A percentile compares a stretch with the other conserved stretches of the same genome.
phyloP scores from a whole-genome alignment of 2,329 filamentous ascomycete species.

The Phyllosticta citrichinensis region DNA sequence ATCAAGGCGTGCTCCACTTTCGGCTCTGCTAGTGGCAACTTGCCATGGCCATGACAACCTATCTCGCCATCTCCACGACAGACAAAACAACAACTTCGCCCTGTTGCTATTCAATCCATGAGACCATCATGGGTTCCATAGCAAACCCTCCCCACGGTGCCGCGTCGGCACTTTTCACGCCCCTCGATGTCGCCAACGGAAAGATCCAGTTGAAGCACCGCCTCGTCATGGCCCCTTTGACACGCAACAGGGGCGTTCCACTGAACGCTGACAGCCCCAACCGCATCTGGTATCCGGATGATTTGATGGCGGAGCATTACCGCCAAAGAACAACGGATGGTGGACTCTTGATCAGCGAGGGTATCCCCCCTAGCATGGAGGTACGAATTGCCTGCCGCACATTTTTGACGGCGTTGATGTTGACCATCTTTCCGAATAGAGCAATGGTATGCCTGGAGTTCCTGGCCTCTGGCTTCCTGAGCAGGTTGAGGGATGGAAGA shows the following conservation, averaged over 20 bases:
- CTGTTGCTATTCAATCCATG: not conserved
- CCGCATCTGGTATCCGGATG: conserved; percentile 40
- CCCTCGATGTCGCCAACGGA: conserved; percentile 24
- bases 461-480: conserved; percentile 25
- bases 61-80: not conserved
- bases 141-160: conserved; percentile 10
- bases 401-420: not conserved
- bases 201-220: conserved; percentile 28
- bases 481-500: conserved; percentile 42
- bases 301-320: conserved; percentile 43
- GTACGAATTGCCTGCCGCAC: conserved; percentile 15
- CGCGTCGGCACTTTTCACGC: conserved; percentile 26
- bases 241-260: conserved; percentile 38
- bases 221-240: conserved; percentile 30
- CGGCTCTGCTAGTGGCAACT: not conserved
- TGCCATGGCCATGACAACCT: not conserved
- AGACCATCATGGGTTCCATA: conserved; percentile 1
- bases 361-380: conserved; percentile 39
- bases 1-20: not conserved
- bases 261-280: conserved; percentile 34
- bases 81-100: not conserved
- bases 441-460: conserved; percentile 22
- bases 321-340: conserved; percentile 43
- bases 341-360: conserved; percentile 51
- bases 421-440: not conserved